Conservation (phyloP, 2,329 filamentous ascomycete genomes). For the Drechslerella dactyloides region DNA sequence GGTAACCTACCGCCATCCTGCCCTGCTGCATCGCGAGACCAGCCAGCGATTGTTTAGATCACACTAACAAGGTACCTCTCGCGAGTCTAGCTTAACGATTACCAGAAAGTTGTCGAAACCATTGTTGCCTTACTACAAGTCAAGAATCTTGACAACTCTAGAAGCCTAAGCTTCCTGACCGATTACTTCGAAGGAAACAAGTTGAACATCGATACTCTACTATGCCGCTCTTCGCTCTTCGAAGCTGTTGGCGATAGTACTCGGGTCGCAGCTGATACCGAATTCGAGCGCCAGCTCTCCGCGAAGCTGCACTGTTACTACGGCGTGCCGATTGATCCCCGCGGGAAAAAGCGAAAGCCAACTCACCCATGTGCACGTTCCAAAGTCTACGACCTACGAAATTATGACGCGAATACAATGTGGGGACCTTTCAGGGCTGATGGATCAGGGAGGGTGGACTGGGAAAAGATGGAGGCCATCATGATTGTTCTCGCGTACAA, state of each 20-base stretch:
- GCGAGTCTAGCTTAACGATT: conserved; percentile 58
- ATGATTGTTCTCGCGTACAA: conserved; percentile 73
- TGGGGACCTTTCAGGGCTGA: conserved; percentile 78
- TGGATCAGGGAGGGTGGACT: conserved; percentile 69
- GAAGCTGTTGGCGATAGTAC: conserved; percentile 62
- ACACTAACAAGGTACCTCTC: background rate
- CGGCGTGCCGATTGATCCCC: conserved; percentile 65
- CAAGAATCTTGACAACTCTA: conserved; percentile 60
- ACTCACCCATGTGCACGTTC: conserved; percentile 69
- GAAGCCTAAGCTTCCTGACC: conserved; percentile 61
- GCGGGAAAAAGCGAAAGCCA: conserved; percentile 49
- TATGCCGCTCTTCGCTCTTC: conserved; percentile 71
- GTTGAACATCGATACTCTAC: conserved; percentile 66
- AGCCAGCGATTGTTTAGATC: too few relatives aligned
- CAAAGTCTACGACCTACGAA: conserved; percentile 75
- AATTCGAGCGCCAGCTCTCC: conserved; percentile 66
- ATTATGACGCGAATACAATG: conserved; percentile 67
- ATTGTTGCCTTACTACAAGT: conserved; percentile 61
- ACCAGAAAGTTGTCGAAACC: conserved; percentile 62
- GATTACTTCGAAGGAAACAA: conserved; percentile 61
- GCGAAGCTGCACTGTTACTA: conserved; percentile 75
- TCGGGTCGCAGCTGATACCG: conserved; percentile 58
- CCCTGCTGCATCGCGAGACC: too few relatives aligned
- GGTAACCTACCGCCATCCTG: conserved; percentile 32
- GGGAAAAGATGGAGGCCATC: conserved; percentile 79